Evolutionary conservation across 2,329 filamentous ascomycete genomes (phyloP).

Genomic region (Nemania abortiva): DNA sequence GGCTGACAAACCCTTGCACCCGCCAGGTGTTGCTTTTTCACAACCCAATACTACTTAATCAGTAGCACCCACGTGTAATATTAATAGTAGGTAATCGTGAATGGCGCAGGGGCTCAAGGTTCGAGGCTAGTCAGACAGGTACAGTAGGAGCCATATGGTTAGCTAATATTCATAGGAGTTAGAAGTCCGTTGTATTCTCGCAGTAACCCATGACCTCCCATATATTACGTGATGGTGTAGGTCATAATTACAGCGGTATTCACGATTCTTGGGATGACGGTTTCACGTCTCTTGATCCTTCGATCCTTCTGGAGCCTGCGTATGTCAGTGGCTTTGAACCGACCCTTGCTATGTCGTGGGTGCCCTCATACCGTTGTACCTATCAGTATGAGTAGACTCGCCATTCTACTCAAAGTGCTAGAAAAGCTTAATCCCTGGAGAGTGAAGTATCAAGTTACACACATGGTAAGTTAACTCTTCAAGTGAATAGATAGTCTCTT

Average conservation of each 20-base stretch:
- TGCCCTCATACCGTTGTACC: background rate
- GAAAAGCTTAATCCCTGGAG: background rate
- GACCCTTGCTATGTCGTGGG: conserved; percentile 1
- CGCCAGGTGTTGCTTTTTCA: background rate
- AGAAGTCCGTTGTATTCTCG: background rate
- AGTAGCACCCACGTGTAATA: background rate
- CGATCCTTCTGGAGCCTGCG: conserved; percentile 9
- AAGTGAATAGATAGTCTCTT: background rate
- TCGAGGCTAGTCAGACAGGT: conserved; percentile 8
- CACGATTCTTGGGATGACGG: conserved; percentile 8
- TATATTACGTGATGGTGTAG: background rate
- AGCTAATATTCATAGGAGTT: background rate
- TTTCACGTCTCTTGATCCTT: conserved; percentile 1
- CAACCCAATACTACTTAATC: background rate
- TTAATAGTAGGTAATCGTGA: background rate
- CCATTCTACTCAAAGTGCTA: background rate
- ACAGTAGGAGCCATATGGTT: background rate
- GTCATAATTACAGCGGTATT: background rate
- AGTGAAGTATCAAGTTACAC: background rate
- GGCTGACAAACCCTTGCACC: conserved; percentile 23
- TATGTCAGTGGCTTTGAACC: background rate
- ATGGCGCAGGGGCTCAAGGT: background rate
- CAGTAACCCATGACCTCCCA: conserved; percentile 2
- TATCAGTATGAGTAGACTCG: background rate
- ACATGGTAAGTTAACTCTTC: background rate